Evolutionary conservation across 805 yeast genomes (phyloP).

Genomic region (Pichia pseudocactophila): DNA sequence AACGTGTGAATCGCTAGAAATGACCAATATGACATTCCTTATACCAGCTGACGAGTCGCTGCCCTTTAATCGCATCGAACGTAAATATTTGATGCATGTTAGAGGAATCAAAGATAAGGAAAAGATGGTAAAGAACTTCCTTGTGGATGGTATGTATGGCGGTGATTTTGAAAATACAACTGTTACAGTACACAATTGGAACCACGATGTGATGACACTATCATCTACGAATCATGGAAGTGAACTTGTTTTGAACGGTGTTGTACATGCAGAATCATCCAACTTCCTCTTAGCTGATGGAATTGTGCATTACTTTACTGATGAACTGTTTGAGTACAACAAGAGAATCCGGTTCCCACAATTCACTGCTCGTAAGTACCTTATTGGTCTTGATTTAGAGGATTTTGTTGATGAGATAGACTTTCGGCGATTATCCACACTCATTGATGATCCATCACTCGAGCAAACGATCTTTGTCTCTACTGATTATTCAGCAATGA

Average conservation of each 20-base stretch:
- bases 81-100: slow-evolving; percentile 32
- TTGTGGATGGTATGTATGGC: slow-evolving; percentile 37
- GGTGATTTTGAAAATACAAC: slow-evolving; percentile 27
- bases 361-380: slow-evolving; percentile 48
- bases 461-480: slow-evolving; percentile 56
- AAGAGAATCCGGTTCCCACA: slow-evolving; percentile 16
- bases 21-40: slow-evolving; percentile 34
- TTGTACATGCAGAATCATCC: slow-evolving; percentile 26
- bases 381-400: slow-evolving; percentile 51
- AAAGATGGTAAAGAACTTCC: slow-evolving; percentile 24
- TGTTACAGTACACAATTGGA: slow-evolving; percentile 18
- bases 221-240: slow-evolving; percentile 26
- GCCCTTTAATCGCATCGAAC: slow-evolving; percentile 31
- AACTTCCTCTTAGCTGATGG: slow-evolving; percentile 41
- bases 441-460: slow-evolving; percentile 45
- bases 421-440: slow-evolving; percentile 44
- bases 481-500: slow-evolving; percentile 23
- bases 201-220: slow-evolving; percentile 19
- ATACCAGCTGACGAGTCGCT: slow-evolving; percentile 37
- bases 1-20: slow-evolving; percentile 15
- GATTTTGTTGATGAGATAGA: slow-evolving; percentile 62
- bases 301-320: slow-evolving; percentile 39
- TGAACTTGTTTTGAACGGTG: slow-evolving; percentile 28
- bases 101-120: slow-evolving; percentile 26
- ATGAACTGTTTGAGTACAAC: slow-evolving; percentile 17